These are phyloP conservation scores for Cucurbita maxima DNA, from an alignment of 306 rosid species.

Conservation along the genomic window DNA sequence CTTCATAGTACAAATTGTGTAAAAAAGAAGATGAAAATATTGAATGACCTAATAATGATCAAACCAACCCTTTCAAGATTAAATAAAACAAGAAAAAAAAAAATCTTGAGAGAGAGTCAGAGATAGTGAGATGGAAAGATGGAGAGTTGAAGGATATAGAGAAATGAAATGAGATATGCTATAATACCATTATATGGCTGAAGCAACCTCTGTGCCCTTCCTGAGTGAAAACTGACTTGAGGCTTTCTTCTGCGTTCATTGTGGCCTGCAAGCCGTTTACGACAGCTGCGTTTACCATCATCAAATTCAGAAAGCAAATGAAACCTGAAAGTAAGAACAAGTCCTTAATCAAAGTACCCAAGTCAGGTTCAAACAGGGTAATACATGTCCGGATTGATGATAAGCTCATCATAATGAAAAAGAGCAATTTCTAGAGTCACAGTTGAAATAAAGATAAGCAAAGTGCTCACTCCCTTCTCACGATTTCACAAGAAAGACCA, in stretches of 20 bases:
- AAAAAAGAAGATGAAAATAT: neutral
- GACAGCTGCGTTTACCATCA: slow-evolving; percentile 90
- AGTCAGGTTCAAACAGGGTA: neutral
- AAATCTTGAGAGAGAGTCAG: neutral
- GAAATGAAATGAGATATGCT: slow-evolving; percentile 4
- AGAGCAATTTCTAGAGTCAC: neutral
- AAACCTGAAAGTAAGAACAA: slow-evolving; percentile 39
- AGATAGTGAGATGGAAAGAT: neutral
- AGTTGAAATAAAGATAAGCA: neutral
- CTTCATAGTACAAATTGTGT: neutral
- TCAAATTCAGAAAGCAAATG: slow-evolving; percentile 86
- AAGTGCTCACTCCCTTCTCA: neutral
- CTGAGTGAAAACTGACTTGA: slow-evolving; percentile 40
- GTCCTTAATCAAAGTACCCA: neutral
- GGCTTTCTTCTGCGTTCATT: slow-evolving; percentile 85
- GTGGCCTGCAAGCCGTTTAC: slow-evolving; percentile 88
- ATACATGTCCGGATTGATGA: neutral
- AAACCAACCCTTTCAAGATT: neutral
- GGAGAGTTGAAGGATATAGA: neutral
- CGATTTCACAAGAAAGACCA: neutral
- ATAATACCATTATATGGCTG: slow-evolving; percentile 53
- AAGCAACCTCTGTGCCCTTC: slow-evolving; percentile 44
- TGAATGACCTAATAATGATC: neutral
- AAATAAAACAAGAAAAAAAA: neutral
- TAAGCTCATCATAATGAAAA: neutral